Evolutionary conservation across 2,329 filamentous ascomycete genomes (phyloP).

Genomic region (Helicocarpus griseus): DNA sequence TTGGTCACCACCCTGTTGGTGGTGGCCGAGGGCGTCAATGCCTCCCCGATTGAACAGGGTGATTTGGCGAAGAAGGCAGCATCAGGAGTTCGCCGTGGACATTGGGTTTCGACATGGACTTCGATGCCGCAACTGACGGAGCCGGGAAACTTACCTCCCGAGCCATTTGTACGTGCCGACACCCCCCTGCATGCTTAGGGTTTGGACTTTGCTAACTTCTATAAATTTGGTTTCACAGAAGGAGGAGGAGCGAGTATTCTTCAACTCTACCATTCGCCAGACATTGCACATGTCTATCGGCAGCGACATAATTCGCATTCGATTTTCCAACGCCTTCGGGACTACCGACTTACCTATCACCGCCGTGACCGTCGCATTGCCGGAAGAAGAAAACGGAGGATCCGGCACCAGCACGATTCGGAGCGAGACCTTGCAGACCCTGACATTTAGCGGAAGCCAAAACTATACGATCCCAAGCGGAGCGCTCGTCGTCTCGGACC

Average conservation of each 20-base stretch:
- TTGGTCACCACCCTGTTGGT: not conserved
- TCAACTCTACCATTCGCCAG: constrained; percentile 56
- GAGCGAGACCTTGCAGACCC: constrained; percentile 39
- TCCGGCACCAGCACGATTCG: constrained; percentile 47
- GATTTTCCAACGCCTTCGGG: constrained; percentile 58
- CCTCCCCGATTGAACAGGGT: not conserved
- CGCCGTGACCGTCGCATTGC: constrained; percentile 48
- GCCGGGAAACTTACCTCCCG: constrained; percentile 49
- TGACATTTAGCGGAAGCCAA: constrained; percentile 49
- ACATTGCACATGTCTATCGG: constrained; percentile 52
- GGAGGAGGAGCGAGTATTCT: constrained; percentile 40
- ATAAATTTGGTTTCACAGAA: constrained; percentile 32
- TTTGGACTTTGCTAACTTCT: not conserved
- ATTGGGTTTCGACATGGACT: constrained; percentile 55
- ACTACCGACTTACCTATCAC: constrained; percentile 50
- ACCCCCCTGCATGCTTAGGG: not conserved
- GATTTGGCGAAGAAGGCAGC: not conserved
- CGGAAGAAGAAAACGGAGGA: constrained; percentile 38
- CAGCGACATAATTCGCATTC: constrained; percentile 49
- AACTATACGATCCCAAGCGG: constrained; percentile 47
- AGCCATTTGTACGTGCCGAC: constrained; percentile 44
- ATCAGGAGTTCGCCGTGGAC: not conserved
- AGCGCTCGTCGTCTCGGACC: constrained; percentile 51
- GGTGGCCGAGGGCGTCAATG: not conserved
- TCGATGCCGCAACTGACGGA: constrained; percentile 59